Evolutionary conservation across 768 basidiomycete species (phyloP).

Genomic region (Heimioporus sp.): DNA sequence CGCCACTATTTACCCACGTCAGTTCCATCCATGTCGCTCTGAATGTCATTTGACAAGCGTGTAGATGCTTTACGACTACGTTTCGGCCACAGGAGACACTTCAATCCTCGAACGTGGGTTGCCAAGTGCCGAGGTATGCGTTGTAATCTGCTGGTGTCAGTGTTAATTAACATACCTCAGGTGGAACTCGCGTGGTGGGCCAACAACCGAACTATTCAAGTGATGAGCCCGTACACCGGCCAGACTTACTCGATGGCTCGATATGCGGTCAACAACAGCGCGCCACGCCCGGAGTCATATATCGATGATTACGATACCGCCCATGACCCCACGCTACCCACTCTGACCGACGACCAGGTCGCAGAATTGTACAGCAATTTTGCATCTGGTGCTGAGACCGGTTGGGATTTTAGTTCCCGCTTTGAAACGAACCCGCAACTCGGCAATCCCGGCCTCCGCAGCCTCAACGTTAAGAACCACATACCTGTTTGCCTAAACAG

Average conservation of each 20-base stretch:
- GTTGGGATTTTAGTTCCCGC: constrained; percentile 45
- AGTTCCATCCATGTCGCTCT: constrained; percentile 9
- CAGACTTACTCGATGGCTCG: constrained; percentile 62
- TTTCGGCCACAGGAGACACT: constrained; percentile 66
- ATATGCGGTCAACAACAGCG: constrained; percentile 78
- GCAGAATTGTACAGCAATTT: constrained; percentile 78
- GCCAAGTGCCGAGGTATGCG: constrained; percentile 73
- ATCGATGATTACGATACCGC: constrained; percentile 77
- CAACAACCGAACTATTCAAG: constrained; percentile 63
- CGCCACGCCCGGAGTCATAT: constrained; percentile 88
- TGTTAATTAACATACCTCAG: constrained; percentile 32
- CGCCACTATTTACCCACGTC: constrained; percentile 83
- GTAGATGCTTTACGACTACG: constrained; percentile 89
- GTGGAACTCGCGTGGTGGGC: constrained; percentile 84
- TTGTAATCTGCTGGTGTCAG: background rate
- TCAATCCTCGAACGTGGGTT: constrained; percentile 74
- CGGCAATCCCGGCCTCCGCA: constrained; percentile 56
- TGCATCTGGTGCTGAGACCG: constrained; percentile 85
- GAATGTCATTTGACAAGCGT: background rate
- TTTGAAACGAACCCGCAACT: constrained; percentile 37
- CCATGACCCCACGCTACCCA: constrained; percentile 58
- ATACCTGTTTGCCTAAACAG: constrained; percentile 82
- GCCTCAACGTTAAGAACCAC: constrained; percentile 66
- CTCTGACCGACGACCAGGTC: constrained; percentile 58
- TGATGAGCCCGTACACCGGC: constrained; percentile 71